Base-by-base conservation (phyloP, 768 basidiomycete species). In the Epithele typhae region DNA sequence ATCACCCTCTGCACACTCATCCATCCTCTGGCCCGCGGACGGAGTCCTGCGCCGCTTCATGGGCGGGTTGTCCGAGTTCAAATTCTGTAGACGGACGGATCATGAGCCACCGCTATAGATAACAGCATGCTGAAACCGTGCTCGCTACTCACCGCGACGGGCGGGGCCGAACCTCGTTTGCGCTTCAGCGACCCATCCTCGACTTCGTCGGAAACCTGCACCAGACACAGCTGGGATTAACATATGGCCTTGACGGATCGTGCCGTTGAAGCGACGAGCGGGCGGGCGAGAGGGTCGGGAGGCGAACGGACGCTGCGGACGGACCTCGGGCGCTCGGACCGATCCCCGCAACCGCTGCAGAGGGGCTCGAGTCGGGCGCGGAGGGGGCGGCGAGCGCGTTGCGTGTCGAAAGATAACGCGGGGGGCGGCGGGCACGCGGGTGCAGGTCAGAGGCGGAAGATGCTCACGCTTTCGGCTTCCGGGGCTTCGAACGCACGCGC, bases 161-260 rank as follows among this genome's bases (percentile, higher is more conserved):
- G 25, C 5, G 48, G 30, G 2, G 41, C 23, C 7, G 25, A 12
- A 1, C 46, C 47, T 33, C 44, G 37, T 34, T 59, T 59, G 24
- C 61, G 52, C 42, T 60, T 63, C 27, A 53, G 50, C n/a, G 55
- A 51, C 15, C 56, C 56, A 24, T 57, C 52, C 37, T 57, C 57
- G 6, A 49, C 48, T 17, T 55, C 52, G 30, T 56, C 57, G 11
- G 40, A 21, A 2, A 34, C 15, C 61, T 62, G 40, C 5, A 14
- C 4, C 39, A 3, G 15, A 36, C 18, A 27, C 19, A 36, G 43
- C 22, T 35, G 32, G 27, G n/a, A 36, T 52, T 19, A 52, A 44
- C 43, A 34, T 17, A 19, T 25, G 7, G 8, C 35, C n/a, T 19
- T n/a, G 35, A 27, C 24, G 24, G 39, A 25, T 24, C 24, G 39